Percentiles rank a stretch among this genome's conserved stretches.
Conservation (phyloP, 73 alveolate species). For the Paramecium primaurelia region DNA sequence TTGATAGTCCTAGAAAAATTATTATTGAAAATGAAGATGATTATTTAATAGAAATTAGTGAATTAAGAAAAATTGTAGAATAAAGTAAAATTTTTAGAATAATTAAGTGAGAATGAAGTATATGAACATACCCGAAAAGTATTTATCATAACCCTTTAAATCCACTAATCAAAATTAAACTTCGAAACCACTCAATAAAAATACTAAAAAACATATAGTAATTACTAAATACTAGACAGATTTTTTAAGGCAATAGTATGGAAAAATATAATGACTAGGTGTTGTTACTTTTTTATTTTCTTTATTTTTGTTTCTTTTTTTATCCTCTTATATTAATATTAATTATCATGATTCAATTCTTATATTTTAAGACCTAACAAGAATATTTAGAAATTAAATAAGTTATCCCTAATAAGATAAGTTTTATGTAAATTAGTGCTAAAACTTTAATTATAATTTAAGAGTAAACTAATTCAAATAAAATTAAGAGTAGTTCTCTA, state of each 20-base stretch:
- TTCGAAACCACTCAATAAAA: not conserved
- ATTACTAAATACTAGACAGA: not conserved
- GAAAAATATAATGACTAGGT: not conserved
- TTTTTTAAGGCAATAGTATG: not conserved
- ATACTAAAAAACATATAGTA: not conserved
- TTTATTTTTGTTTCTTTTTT: not conserved
- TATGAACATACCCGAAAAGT: not conserved
- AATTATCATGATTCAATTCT: too few relatives aligned
- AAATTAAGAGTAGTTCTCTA: too few relatives aligned
- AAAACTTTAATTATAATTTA: too few relatives aligned
- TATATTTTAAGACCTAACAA: too few relatives aligned
- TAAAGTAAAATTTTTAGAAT: not conserved
- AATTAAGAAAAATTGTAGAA: constrained; percentile 10
- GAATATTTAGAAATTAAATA: too few relatives aligned
- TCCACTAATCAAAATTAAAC: not conserved
- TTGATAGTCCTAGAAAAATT: not conserved
- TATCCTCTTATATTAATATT: not conserved
- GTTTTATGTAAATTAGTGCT: too few relatives aligned
- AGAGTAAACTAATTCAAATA: too few relatives aligned
- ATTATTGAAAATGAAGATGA: not conserved
- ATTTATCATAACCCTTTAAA: not conserved
- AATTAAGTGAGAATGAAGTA: constrained; percentile 20
- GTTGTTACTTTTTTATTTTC: not conserved
- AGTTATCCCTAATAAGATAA: too few relatives aligned
- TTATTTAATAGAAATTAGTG: not conserved